phyloP scores from a whole-genome alignment of 768 basidiomycete genomes.

The Collybiopsis confluens region DNA sequence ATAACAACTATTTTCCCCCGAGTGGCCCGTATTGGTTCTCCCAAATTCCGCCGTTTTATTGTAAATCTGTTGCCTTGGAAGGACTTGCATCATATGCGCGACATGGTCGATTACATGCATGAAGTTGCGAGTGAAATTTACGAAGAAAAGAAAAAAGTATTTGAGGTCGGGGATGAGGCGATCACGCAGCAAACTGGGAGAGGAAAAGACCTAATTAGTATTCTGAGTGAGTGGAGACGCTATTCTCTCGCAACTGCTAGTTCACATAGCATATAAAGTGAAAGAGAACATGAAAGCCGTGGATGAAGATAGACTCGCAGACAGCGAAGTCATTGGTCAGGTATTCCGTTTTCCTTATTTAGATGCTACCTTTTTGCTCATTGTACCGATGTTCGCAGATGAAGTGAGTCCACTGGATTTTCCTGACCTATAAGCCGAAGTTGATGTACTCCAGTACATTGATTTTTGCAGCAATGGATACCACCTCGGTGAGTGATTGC shows the following conservation, averaged over 20 bases:
- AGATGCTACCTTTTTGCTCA: background rate
- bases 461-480: slow-evolving; percentile 38
- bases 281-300: slow-evolving; percentile 31
- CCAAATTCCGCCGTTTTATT: slow-evolving; percentile 20
- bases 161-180: slow-evolving; percentile 20
- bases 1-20: background rate
- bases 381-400: background rate
- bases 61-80: slow-evolving; percentile 16
- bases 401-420: background rate
- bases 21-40: slow-evolving; percentile 5
- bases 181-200: slow-evolving; percentile 21
- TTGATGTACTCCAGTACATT: slow-evolving; percentile 27
- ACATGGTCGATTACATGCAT: slow-evolving; percentile 25
- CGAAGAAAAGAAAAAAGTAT: slow-evolving; percentile 22
- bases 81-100: slow-evolving; percentile 17
- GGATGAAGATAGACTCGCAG: slow-evolving; percentile 25
- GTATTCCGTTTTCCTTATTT: slow-evolving; percentile 12
- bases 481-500: slow-evolving; percentile 23
- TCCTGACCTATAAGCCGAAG: slow-evolving; percentile 5
- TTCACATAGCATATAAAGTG: no score
- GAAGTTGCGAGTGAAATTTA: slow-evolving; percentile 21
- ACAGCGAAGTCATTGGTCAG: slow-evolving; percentile 31
- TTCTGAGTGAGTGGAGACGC: slow-evolving; percentile 21
- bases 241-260: background rate
- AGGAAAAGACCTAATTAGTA: slow-evolving; percentile 33